Conservation (phyloP, 2,329 filamentous ascomycete genomes). For the Verticillium klebahnii region DNA sequence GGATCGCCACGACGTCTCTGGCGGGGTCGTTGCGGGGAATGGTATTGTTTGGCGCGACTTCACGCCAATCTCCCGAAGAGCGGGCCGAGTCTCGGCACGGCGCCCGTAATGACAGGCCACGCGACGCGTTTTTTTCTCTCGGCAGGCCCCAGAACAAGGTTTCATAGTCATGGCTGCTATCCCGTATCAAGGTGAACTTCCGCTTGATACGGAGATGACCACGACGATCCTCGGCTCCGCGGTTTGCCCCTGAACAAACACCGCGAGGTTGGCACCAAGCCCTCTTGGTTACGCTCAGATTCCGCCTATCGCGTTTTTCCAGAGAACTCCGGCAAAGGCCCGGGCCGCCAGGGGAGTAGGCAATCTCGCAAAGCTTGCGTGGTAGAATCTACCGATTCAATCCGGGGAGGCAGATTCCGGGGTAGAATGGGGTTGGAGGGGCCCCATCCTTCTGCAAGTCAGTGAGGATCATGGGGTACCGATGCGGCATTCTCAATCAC, state of each 20-base stretch:
- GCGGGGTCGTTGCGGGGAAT: background rate
- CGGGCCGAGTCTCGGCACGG: background rate
- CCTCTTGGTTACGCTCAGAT: too few relatives aligned
- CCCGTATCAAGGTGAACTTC: background rate
- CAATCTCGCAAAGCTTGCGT: background rate
- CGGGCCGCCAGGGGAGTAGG: background rate
- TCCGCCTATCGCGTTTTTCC: background rate
- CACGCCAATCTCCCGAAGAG: background rate
- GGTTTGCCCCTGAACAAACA: background rate
- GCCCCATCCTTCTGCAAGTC: too few relatives aligned
- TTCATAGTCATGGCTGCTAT: background rate
- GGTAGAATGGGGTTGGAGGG: too few relatives aligned
- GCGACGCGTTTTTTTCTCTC: background rate
- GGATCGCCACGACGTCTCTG: background rate
- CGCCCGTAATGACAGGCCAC: background rate
- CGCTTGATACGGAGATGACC: background rate
- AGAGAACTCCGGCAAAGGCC: background rate
- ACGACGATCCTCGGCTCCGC: background rate
- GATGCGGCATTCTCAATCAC: too few relatives aligned
- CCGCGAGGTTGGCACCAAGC: background rate
- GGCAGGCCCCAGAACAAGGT: background rate
- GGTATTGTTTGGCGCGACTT: background rate
- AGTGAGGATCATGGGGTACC: too few relatives aligned
- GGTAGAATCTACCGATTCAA: too few relatives aligned
- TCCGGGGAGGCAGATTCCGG: too few relatives aligned